Conservation (phyloP, 2,329 filamentous ascomycete species). For the Diaporthe ilicicola region DNA sequence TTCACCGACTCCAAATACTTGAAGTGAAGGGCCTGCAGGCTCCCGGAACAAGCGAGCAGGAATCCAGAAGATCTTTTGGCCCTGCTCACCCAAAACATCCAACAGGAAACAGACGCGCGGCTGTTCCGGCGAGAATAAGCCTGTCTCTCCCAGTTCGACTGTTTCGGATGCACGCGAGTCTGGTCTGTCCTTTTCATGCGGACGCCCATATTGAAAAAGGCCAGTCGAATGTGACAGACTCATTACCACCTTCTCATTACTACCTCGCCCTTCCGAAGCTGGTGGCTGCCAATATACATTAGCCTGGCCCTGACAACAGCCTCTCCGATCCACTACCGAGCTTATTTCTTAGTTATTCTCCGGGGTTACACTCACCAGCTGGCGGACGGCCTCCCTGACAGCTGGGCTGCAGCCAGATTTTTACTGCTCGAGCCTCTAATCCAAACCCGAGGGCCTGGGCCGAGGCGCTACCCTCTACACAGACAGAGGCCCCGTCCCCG, state of each 20-base stretch:
- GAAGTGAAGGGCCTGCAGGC: not conserved
- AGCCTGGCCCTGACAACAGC: slow-evolving; percentile 7
- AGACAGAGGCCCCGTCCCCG: not conserved
- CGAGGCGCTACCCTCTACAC: not conserved
- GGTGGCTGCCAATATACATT: slow-evolving; percentile 19
- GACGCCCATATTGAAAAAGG: slow-evolving; percentile 1
- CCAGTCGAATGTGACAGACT: slow-evolving; percentile 6
- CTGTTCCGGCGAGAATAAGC: slow-evolving; percentile 15
- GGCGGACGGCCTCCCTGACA: slow-evolving; percentile 3
- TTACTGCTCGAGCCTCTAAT: not conserved
- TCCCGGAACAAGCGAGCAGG: not conserved
- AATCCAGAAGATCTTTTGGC: not conserved
- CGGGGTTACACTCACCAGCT: slow-evolving; percentile 29
- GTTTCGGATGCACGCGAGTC: slow-evolving; percentile 5
- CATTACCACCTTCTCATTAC: not conserved
- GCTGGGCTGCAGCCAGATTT: slow-evolving; percentile 16
- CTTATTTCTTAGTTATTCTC: slow-evolving; percentile 9
- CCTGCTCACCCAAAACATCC: not conserved
- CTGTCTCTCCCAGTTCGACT: slow-evolving; percentile 3
- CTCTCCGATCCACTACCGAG: not conserved
- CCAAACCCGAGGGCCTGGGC: slow-evolving; percentile 17
- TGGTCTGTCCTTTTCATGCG: slow-evolving; percentile 3
- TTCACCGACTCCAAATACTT: not conserved
- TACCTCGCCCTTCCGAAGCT: not conserved
- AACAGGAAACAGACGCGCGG: slow-evolving; percentile 30